Evolutionary conservation across 441 rosid genomes (phyloP), one percentile per base, ranked within the genome.

Genomic region (Syzygium syzygioides): DNA sequence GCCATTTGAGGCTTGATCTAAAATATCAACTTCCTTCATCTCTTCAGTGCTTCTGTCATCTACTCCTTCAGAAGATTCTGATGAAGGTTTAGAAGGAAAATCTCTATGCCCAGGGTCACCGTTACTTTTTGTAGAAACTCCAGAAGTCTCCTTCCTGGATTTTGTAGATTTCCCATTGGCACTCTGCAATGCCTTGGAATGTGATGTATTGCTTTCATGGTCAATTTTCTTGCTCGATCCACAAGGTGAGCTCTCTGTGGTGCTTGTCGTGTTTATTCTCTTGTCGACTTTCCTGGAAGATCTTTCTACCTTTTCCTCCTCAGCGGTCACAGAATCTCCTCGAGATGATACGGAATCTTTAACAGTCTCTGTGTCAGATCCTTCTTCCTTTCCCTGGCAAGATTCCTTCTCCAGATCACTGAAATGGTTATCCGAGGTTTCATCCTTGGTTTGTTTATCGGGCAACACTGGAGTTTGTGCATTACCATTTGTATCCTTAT

Each of bases 281-380:
- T 90, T 93, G 62, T 91, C 85, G 56, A 92, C 92, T 87, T 87
- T 84, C 20, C 45, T 3, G 23, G 90, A 85, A 88, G 90, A 89
- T 54, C 88, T 91, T 55, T 92, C 95, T 88, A 87, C 90, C 88
- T 89, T 96, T 93, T 94, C 96, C 87, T 94, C 97, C 87, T 96
- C 97, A 55, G 86, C 88, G 28, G 91, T 87, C 59, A 90, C 91
- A 12, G 93, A 88, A 90, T 96, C 97, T 55, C 94, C 95, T 57
- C 94, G 96, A 88, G 97, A 96, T 85, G 97, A 95, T 59, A 92
- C 90, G 26, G 96, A 95, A 93, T 93, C 96, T 90, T 92, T 92
- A 37, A 87, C 86, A 15, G 94, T 92, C 71, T 95, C 96, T 20
- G 95, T 55, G 87, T 94, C 96, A 52, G 95, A 94, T 64, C 89